These are phyloP conservation scores for Paracorniculantispora psalliotae DNA, from an alignment of 2,329 filamentous ascomycete species.

Conservation along the genomic window DNA sequence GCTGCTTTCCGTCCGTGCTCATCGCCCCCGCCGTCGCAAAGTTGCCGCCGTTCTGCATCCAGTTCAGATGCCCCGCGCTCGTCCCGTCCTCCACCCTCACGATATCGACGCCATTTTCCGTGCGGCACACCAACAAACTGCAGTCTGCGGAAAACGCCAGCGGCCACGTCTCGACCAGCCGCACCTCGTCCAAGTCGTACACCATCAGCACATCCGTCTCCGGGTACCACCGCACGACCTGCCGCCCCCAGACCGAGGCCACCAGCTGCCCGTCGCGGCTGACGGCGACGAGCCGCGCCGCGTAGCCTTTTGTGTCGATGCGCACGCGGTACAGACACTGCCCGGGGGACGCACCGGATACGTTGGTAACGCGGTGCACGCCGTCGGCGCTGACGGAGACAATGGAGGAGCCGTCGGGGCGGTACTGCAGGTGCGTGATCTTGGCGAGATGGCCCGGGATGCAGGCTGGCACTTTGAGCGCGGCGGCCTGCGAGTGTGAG, in stretches of 20 bases:
- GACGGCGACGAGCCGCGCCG: constrained; percentile 9
- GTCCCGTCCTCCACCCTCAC: background rate
- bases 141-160: constrained; percentile 24
- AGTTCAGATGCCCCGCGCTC: background rate
- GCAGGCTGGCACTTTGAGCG: background rate
- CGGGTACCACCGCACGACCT: constrained; percentile 22
- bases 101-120: constrained; percentile 23
- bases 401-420: background rate
- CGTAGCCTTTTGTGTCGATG: background rate
- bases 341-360: background rate
- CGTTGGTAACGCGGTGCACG: background rate
- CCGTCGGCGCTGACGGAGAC: background rate
- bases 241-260: constrained; percentile 22
- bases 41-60: background rate
- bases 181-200: constrained; percentile 21
- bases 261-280: constrained; percentile 20
- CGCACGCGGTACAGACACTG: background rate
- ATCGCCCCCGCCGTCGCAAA: background rate
- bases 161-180: constrained; percentile 23
- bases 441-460: background rate
- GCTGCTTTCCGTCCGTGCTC: background rate
- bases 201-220: constrained; percentile 17
- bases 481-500: no score
- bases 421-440: background rate
- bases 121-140: constrained; percentile 21